Conservation (phyloP, 2,329 filamentous ascomycete genomes). For the Hirsutella rhossiliensis region DNA sequence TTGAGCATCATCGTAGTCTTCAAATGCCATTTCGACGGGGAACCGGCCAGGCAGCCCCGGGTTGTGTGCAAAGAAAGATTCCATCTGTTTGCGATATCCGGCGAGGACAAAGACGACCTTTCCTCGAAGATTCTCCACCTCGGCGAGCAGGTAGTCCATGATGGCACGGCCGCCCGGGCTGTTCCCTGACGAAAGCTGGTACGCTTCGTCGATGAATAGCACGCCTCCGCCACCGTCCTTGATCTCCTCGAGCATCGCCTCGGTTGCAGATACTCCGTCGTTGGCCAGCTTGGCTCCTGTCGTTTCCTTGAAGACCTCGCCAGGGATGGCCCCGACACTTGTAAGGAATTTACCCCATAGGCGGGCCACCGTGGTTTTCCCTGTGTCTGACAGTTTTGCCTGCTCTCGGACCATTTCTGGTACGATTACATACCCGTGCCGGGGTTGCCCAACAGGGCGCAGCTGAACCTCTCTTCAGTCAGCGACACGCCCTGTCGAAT, state of each 20-base stretch:
- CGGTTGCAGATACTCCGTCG: constrained; percentile 44
- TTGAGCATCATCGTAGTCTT: constrained; percentile 56
- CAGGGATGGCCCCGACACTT: constrained; percentile 49
- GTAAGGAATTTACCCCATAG: constrained; percentile 56
- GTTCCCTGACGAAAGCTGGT: constrained; percentile 53
- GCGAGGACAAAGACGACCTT: constrained; percentile 63
- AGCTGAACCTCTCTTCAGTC: constrained; percentile 46
- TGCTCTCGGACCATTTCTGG: not conserved
- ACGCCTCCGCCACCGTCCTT: constrained; percentile 51
- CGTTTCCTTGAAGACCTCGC: constrained; percentile 49
- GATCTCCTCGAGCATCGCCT: constrained; percentile 37
- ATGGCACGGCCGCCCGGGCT: constrained; percentile 47
- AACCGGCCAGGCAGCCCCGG: constrained; percentile 59
- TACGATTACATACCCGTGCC: constrained; percentile 46
- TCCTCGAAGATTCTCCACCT: constrained; percentile 59
- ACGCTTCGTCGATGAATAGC: constrained; percentile 69
- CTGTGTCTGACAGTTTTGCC: constrained; percentile 10
- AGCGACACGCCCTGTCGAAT: constrained; percentile 45
- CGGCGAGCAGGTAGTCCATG: constrained; percentile 58
- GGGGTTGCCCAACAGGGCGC: constrained; percentile 57
- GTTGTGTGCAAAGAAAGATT: constrained; percentile 64
- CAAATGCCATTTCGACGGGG: constrained; percentile 51
- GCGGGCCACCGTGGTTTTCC: constrained; percentile 64
- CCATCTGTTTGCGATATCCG: constrained; percentile 65
- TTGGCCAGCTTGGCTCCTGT: constrained; percentile 56